Percentiles rank a stretch among this genome's conserved stretches.
Conservation (phyloP, 208 protist genomes). For the Leishmania braziliensis region DNA sequence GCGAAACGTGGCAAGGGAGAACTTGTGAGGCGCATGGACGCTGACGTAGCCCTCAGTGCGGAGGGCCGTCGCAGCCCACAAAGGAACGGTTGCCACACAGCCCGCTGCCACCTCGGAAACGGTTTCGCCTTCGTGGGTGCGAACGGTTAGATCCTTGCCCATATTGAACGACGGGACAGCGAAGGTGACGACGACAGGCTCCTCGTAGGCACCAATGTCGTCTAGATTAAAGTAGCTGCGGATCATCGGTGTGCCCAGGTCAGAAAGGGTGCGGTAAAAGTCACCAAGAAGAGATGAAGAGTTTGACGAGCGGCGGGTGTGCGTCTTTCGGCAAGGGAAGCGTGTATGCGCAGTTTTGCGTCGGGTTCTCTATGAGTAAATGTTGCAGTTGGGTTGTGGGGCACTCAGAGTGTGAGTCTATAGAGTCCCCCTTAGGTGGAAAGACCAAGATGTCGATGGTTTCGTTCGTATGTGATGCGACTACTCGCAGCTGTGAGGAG, state of each 20-base stretch:
- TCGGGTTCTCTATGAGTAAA: not conserved
- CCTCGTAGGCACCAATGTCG: constrained; percentile 52
- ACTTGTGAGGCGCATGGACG: constrained; percentile 53
- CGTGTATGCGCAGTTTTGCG: not conserved
- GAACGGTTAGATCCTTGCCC: constrained; percentile 45
- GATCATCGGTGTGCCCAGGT: constrained; percentile 42
- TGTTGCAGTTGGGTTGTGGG: not conserved
- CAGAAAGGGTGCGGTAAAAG: not conserved
- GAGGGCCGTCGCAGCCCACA: constrained; percentile 66
- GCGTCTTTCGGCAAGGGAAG: not conserved
- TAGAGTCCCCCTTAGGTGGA: not conserved
- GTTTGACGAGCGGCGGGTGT: not conserved
- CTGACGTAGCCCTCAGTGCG: constrained; percentile 51
- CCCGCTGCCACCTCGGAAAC: constrained; percentile 51
- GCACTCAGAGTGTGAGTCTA: not conserved
- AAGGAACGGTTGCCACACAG: constrained; percentile 50
- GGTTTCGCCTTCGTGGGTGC: constrained; percentile 44
- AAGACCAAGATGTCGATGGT: not conserved
- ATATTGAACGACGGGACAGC: constrained; percentile 54
- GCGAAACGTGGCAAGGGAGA: constrained; percentile 64
- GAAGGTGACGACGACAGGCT: constrained; percentile 63
- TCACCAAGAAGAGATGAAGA: not conserved
- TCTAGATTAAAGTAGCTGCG: constrained; percentile 76
- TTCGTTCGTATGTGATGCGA: not conserved
- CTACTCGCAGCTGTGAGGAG: not conserved